Evolutionary conservation across 345 rosid genomes (phyloP), one percentile per base, ranked within the genome.

Genomic region (Iberis pinnata): DNA sequence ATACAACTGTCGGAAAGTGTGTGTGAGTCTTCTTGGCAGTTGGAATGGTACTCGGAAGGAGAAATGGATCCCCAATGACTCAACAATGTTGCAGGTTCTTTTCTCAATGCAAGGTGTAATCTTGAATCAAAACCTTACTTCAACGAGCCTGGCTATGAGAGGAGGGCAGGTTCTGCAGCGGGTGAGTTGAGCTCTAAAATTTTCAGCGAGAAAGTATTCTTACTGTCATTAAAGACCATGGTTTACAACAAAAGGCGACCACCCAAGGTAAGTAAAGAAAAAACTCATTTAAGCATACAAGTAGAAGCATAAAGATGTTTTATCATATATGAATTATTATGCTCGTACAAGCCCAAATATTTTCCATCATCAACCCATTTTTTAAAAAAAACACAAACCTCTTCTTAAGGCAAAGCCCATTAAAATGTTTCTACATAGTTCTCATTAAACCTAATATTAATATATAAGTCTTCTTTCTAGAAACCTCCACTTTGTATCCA

Each of bases 51-150:
- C 24, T 25, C 69, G 64, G 69, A 87, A 60, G 65, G 98, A 90
- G 84, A 78, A 70, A 69, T 90, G 98, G 98, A 72, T 76, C 37
- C 89, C 96, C 60, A 76, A 76, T 18, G 59, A 63, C 29, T 90
- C 98, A 7, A 87, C 92, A 22, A 76, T 78, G 76, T 71, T 87
- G 11, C 98, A 90, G 76, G 96, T 90, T 71, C 77, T 90, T 54
- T 89, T 90, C 11, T 90, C 98, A 14, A 87, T 90, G 58, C 98
- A 90, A 70, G 96, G 86, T 36, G 73, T 90, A 67, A 84, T 90
- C 56, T 76, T 90, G 75, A 87, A 90, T 64, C 73, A 76, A 45
- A 81, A 46, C 98, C 98, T 35, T 90, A 67, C 70, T 87, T 78
- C 62, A 90, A 90, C 67, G 98, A 87, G 77, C 98, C 98, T 29